Evolutionary conservation across 192 early-diverging fungal genomes (phyloP), one percentile per base, ranked within the genome.

Genomic region (Rhizoclosmatium sp.): DNA sequence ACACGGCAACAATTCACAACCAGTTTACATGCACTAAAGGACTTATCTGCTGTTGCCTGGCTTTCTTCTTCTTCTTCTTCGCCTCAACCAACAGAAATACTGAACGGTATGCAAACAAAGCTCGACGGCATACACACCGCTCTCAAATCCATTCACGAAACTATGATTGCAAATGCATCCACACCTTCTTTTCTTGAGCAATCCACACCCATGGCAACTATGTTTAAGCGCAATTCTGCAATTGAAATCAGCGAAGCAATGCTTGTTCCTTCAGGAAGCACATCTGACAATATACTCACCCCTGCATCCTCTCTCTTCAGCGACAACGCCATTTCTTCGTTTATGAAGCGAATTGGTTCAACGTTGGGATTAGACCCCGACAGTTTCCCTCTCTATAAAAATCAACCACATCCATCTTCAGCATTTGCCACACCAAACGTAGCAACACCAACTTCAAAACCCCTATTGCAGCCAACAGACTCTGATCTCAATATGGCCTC

Each of bases 261-360:
- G 4, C 23, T 62, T 7, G 4, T 40, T 19, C 21, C 21, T 62
- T 62, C 5, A 5, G 60, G 21, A 40, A 31, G 31, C 31, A 62
- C 21, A 7, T 62, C 60, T 7, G 60, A 62, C 19, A 62, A 62
- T 40, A 56, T 56, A 14, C 19, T n/a, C 9, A 56, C 54, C 10
- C 54, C 54, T 56, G 54, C 19, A 14, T 56, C 54, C 19, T 19
- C 9, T 62, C 14, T 9, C 5, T 23, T 23, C 9, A 7, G 4
- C 21, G 60, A 62, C 7, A 19, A 19, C 21, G 60, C 60, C 7
- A 23, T 62, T 40, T 4, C 16, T 54, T 54, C 51, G 51, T 19
- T 68, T 42, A 68, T 68, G 65, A 68, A 68, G 44, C 65, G 65
- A 14, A 68, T 68, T 41, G 65, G 65, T 42, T 68, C 65, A 9